phyloP scores from a whole-genome alignment of 108 stramenopile genomes.

The Cyclostephanos tholiformis region DNA sequence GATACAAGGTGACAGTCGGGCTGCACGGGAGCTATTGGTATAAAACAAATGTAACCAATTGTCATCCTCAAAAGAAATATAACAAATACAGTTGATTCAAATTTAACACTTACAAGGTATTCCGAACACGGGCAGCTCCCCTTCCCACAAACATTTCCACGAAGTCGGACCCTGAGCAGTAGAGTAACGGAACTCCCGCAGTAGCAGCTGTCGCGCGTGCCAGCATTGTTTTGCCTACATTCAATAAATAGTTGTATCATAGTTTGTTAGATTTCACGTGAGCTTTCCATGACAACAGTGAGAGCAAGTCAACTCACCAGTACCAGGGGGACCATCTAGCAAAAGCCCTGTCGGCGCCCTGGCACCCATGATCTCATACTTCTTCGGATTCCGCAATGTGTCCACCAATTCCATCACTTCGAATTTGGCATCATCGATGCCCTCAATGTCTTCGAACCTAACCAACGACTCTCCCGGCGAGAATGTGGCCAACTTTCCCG shows the following conservation, averaged over 20 bases:
- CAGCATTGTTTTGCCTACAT: slow-evolving; percentile 78
- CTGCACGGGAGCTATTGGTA: slow-evolving; percentile 37
- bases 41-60: too few species aligned
- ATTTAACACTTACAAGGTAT: slow-evolving; percentile 60
- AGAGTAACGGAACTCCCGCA: slow-evolving; percentile 84
- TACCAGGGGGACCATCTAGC: slow-evolving; percentile 74
- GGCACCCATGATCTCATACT: slow-evolving; percentile 85
- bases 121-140: slow-evolving; percentile 91
- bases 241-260: too few species aligned
- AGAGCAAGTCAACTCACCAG: neutral
- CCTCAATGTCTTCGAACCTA: slow-evolving; percentile 83
- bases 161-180: slow-evolving; percentile 86
- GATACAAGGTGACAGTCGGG: slow-evolving; percentile 70
- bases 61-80: too few species aligned
- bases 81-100: slow-evolving; percentile 5
- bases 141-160: slow-evolving; percentile 91
- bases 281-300: too few species aligned
- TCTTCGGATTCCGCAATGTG: slow-evolving; percentile 77
- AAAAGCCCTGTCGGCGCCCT: slow-evolving; percentile 85
- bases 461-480: slow-evolving; percentile 57
- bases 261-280: too few species aligned
- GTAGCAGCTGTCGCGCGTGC: slow-evolving; percentile 85
- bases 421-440: slow-evolving; percentile 79
- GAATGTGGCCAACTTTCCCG: slow-evolving; percentile 69
- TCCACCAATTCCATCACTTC: slow-evolving; percentile 92